Percentiles rank a stretch among this genome's conserved stretches.
Conservation (phyloP, 1,284 basidiomycete species). For the Cerioporus squamosus region DNA sequence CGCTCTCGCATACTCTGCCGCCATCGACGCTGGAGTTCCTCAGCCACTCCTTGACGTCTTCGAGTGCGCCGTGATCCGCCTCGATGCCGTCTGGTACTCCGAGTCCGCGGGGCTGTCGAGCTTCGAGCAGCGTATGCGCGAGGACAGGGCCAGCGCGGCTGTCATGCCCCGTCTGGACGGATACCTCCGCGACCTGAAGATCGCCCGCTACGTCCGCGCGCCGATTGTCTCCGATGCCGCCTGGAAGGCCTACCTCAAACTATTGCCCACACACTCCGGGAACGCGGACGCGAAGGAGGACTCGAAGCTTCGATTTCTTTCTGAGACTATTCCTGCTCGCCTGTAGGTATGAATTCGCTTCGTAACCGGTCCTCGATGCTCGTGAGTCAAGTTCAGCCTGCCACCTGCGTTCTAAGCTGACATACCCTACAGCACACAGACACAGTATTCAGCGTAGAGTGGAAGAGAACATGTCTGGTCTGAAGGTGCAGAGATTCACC, state of each 20-base stretch:
- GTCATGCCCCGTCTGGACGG: slow-evolving; percentile 45
- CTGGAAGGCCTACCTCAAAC: slow-evolving; percentile 44
- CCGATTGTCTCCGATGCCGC: slow-evolving; percentile 53
- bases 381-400: too few relatives aligned
- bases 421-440: too few relatives aligned
- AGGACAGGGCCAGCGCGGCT: slow-evolving; percentile 47
- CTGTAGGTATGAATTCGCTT: background rate
- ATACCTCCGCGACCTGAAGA: slow-evolving; percentile 48
- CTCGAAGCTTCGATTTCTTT: background rate
- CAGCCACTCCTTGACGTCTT: slow-evolving; percentile 55
- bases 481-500: background rate
- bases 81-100: slow-evolving; percentile 57
- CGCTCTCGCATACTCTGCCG: slow-evolving; percentile 51
- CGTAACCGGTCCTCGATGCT: too few relatives aligned
- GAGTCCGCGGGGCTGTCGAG: slow-evolving; percentile 49
- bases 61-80: slow-evolving; percentile 50
- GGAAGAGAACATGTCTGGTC: background rate
- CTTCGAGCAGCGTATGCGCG: slow-evolving; percentile 44
- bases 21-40: slow-evolving; percentile 40
- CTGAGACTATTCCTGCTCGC: background rate
- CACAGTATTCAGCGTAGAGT: too few relatives aligned
- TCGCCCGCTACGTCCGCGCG: slow-evolving; percentile 48
- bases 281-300: background rate
- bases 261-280: background rate
- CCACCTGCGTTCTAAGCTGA: too few relatives aligned